These are phyloP conservation scores for Pestalotiopsis sp. DNA, from an alignment of 2,329 filamentous ascomycete genomes.

Conservation along the genomic window DNA sequence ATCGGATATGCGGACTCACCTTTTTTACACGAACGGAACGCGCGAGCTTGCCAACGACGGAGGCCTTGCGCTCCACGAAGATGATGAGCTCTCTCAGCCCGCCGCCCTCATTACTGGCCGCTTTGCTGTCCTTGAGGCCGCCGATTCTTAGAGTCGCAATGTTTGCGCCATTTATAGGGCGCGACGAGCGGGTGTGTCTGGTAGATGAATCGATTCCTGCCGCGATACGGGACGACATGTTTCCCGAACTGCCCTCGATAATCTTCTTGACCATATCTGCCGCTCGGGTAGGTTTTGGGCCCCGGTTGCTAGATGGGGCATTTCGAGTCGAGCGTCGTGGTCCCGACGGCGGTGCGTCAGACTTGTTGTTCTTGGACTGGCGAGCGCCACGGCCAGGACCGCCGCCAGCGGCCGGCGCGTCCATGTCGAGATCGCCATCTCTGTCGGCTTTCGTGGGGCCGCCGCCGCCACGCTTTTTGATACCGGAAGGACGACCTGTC, in stretches of 20 bases:
- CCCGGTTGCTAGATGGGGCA: conserved; percentile 19
- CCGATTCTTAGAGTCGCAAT: conserved; percentile 48
- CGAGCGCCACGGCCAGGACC: conserved; percentile 28
- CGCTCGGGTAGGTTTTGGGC: conserved; percentile 30
- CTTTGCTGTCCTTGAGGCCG: conserved; percentile 70
- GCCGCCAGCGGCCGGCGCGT: conserved; percentile 35
- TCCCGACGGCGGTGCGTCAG: conserved; percentile 16
- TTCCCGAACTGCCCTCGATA: conserved; percentile 34
- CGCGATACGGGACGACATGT: conserved; percentile 35
- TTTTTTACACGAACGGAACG: conserved; percentile 68
- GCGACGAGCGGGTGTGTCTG: conserved; percentile 20
- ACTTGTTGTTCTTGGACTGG: conserved; percentile 24
- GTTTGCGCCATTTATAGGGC: conserved; percentile 25
- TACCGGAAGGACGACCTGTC: conserved; percentile 41
- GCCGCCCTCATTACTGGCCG: conserved; percentile 64
- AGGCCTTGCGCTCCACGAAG: conserved; percentile 72
- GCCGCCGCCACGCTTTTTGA: conserved; percentile 48
- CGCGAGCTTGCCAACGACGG: conserved; percentile 48
- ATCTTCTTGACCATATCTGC: conserved; percentile 46
- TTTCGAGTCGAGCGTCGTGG: conserved; percentile 18
- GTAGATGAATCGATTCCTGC: conserved; percentile 28
- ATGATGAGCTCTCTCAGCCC: conserved; percentile 64
- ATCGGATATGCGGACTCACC: conserved; percentile 63
- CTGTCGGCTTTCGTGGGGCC: conserved; percentile 42
- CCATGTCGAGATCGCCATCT: conserved; percentile 64